Evolutionary conservation across 2,329 filamentous ascomycete genomes (phyloP), one percentile per base, ranked within the genome.

Genomic region (Nigrospora sphaerica): DNA sequence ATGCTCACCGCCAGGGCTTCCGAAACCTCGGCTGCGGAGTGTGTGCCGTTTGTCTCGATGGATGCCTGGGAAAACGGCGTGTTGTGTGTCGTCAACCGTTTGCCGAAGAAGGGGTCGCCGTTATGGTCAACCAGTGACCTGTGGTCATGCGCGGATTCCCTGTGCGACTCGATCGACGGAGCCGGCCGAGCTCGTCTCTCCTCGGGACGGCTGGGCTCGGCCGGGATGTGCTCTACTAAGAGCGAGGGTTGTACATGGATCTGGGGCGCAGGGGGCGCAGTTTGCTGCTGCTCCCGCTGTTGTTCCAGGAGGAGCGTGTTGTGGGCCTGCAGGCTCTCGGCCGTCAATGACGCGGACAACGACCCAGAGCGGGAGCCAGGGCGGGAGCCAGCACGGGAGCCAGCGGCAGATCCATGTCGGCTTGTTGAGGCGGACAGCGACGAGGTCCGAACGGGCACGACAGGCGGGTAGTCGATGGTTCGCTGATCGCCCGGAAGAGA

Each of bases 381-480:
- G 17, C 39, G 43, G 6, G 49, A 51, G 10, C 49, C 46, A 9
- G 46, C 38, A 13, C 41, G 45, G 12, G 61, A 63, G 17, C 58
- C 57, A 49, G 60, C 54, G 18, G 54, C 54, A 19, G 62, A 64
- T 31, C 54, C 57, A 53, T 80, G 80, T 36, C 77, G 71, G 56
- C 79, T 84, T 1, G 78, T 81, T 2, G 79, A 77, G 2, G 80
- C 80, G 4, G 81, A 84, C 9, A 83, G 65, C 13, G 80, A 84
- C 2, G 81, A 83, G 36, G 73, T 73, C 38, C 80, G 73, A 32
- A 66, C 59, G 1, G 80, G 80, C 32, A 83, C 73, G 9, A 67
- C 64, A 11, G 80, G 81, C 11, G 80, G 75, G 47, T 72, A 81
- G 58, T 83, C 80, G 46, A 81, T 77, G 0, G 79, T 83, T 23